Percentiles rank a stretch among this genome's conserved stretches.
Evolutionary conservation across 176 grass and related monocot species (phyloP).

Genomic region (Stipa capillata): DNA sequence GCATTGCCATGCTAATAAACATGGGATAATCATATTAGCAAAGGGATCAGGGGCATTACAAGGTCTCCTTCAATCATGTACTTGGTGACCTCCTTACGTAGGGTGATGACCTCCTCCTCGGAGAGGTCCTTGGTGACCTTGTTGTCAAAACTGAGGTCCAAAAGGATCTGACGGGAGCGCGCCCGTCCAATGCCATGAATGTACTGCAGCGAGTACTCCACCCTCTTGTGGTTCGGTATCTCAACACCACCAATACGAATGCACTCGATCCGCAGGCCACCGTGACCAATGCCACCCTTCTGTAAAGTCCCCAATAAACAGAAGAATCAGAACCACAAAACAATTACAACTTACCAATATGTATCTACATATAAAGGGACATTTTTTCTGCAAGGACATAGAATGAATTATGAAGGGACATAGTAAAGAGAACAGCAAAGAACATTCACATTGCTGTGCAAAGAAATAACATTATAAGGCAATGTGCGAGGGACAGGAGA

Average conservation of each 20-base stretch:
- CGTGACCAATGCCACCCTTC: slow-evolving; percentile 28
- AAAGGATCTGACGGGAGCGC: slow-evolving; percentile 65
- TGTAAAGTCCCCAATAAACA: slow-evolving; percentile 5
- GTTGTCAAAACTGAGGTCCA: slow-evolving; percentile 67
- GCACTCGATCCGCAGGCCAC: slow-evolving; percentile 62
- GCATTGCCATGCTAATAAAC: neutral
- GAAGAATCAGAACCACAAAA: slow-evolving; percentile 9
- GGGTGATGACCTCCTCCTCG: slow-evolving; percentile 73
- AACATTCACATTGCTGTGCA: neutral
- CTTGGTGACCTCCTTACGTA: slow-evolving; percentile 85
- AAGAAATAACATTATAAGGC: neutral
- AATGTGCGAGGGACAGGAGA: neutral
- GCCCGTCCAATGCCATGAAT: slow-evolving; percentile 79
- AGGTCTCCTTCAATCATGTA: slow-evolving; percentile 98
- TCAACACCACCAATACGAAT: slow-evolving; percentile 93
- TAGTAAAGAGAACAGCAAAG: neutral
- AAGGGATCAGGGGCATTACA: slow-evolving; percentile 30
- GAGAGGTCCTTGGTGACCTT: slow-evolving; percentile 80
- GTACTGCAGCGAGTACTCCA: slow-evolving; percentile 86
- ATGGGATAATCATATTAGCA: neutral
- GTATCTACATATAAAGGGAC: neutral
- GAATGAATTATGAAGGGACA: no score
- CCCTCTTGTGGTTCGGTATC: slow-evolving; percentile 90
- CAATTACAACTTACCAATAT: neutral
- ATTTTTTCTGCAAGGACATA: neutral